These are phyloP conservation scores for Drechslerella coelobrocha DNA, from an alignment of 2,329 filamentous ascomycete species.

Conservation along the genomic window DNA sequence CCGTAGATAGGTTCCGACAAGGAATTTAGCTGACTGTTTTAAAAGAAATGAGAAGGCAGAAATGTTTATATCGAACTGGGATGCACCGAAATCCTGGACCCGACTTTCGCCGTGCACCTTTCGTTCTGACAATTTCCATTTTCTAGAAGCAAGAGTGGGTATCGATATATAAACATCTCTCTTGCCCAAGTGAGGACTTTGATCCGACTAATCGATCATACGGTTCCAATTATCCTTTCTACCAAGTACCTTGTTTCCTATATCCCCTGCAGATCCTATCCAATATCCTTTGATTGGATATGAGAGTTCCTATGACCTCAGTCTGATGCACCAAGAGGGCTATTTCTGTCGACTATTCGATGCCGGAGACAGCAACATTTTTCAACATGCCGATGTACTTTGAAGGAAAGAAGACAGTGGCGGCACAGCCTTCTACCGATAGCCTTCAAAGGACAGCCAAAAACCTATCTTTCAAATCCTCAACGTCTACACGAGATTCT, in stretches of 20 bases:
- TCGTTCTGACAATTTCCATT: slow-evolving; percentile 12
- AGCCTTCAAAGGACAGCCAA: slow-evolving; percentile 20
- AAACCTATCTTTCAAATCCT: slow-evolving; percentile 25
- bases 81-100: slow-evolving; percentile 24
- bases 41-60: slow-evolving; percentile 9
- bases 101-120: slow-evolving; percentile 31
- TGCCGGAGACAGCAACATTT: slow-evolving; percentile 30
- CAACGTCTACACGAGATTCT: slow-evolving; percentile 38
- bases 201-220: slow-evolving; percentile 33
- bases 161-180: slow-evolving; percentile 42
- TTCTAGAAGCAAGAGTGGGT: slow-evolving; percentile 5
- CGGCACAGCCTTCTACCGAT: slow-evolving; percentile 26
- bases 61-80: slow-evolving; percentile 12
- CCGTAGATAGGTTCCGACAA: slow-evolving; percentile 45
- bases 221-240: slow-evolving; percentile 17
- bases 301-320: background rate
- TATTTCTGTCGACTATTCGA: background rate
- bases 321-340: background rate
- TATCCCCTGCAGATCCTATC: slow-evolving; percentile 16
- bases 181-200: slow-evolving; percentile 30
- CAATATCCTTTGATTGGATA: slow-evolving; percentile 18
- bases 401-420: slow-evolving; percentile 40
- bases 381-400: slow-evolving; percentile 50
- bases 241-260: background rate
- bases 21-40: slow-evolving; percentile 36